phyloP scores from a whole-genome alignment of 2,329 filamentous ascomycete genomes.

The Fusarium sp. region DNA sequence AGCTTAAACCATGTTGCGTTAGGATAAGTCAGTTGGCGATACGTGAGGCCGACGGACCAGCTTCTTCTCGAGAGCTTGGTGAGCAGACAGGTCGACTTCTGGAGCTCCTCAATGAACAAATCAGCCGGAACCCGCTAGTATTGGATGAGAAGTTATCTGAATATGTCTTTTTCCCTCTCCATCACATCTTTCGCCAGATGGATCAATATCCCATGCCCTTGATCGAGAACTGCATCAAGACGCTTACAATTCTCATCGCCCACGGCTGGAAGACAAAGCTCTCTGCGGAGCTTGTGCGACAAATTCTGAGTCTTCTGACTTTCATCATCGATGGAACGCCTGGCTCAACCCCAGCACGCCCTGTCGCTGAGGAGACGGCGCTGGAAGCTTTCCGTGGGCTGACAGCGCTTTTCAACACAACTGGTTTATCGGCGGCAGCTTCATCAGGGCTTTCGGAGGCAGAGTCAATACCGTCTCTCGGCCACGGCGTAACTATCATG shows the following conservation, averaged over 20 bases:
- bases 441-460: conserved; percentile 62
- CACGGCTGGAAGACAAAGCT: conserved; percentile 82
- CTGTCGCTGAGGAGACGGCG: conserved; percentile 76
- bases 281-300: conserved; percentile 76
- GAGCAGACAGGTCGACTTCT: conserved; percentile 57
- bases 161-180: conserved; percentile 94
- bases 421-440: conserved; percentile 60
- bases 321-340: conserved; percentile 81
- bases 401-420: conserved; percentile 68
- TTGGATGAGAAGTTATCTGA: conserved; percentile 88
- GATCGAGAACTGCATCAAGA: conserved; percentile 80
- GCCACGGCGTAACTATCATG: conserved; percentile 82
- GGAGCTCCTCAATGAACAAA: conserved; percentile 56
- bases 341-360: conserved; percentile 55
- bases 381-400: conserved; percentile 77
- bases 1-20: conserved; percentile 72
- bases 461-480: conserved; percentile 77
- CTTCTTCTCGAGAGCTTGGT: conserved; percentile 55
- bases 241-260: conserved; percentile 75
- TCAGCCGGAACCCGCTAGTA: conserved; percentile 54
- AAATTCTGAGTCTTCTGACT: conserved; percentile 85
- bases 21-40: conserved; percentile 67
- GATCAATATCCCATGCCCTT: conserved; percentile 75
- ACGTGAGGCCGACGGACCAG: conserved; percentile 54
- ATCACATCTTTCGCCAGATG: conserved; percentile 82